Evolutionary conservation across 345 rosid genomes (phyloP).

Genomic region (Eutrema yunnanense): DNA sequence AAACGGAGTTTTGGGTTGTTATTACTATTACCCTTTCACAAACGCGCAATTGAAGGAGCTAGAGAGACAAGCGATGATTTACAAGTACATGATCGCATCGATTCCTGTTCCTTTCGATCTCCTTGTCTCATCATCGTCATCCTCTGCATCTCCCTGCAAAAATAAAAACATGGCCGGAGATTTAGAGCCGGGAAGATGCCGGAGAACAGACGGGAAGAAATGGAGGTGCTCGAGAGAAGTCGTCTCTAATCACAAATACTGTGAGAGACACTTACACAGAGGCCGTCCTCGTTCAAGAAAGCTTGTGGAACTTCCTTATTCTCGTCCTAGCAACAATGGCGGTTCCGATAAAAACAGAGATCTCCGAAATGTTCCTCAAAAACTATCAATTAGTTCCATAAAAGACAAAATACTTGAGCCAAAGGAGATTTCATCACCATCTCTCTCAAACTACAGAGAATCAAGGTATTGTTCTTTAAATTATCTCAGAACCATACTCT

Average conservation of each 20-base stretch:
- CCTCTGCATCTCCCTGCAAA: slow-evolving; percentile 31
- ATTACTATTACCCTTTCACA: slow-evolving; percentile 52
- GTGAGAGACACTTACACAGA: slow-evolving; percentile 81
- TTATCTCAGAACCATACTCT: neutral
- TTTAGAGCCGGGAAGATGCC: slow-evolving; percentile 74
- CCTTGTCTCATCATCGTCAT: slow-evolving; percentile 33
- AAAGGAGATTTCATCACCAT: neutral
- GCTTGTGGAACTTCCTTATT: slow-evolving; percentile 72
- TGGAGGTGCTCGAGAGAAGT: slow-evolving; percentile 88
- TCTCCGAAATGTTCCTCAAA: neutral
- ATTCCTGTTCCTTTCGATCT: slow-evolving; percentile 78
- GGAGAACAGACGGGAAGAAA: slow-evolving; percentile 84
- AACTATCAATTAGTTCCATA: neutral
- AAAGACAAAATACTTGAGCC: neutral
- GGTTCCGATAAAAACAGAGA: slow-evolving; percentile 17
- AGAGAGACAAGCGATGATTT: slow-evolving; percentile 80
- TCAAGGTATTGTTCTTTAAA: slow-evolving; percentile 12
- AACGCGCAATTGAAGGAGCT: slow-evolving; percentile 74
- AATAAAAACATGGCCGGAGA: slow-evolving; percentile 31
- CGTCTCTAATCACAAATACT: slow-evolving; percentile 69
- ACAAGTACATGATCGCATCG: slow-evolving; percentile 78
- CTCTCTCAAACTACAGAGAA: neutral
- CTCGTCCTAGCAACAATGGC: slow-evolving; percentile 21
- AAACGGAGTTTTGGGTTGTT: slow-evolving; percentile 22
- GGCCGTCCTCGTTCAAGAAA: slow-evolving; percentile 99